Conservation (phyloP, 148 eudicot genomes). For the Oxyria digyna region DNA sequence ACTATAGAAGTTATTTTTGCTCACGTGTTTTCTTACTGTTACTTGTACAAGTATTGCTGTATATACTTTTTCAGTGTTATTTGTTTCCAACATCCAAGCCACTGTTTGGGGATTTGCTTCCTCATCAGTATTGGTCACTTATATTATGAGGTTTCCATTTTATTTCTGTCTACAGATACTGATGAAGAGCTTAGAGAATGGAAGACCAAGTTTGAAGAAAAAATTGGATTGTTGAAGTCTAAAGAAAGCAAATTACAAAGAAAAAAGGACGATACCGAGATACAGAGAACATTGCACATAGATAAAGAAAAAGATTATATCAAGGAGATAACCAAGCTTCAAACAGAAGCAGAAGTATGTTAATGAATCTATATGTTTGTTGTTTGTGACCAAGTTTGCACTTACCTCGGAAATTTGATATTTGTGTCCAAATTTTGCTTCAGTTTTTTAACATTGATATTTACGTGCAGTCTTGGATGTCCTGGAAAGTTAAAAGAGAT, state of each 20-base stretch:
- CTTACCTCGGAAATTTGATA: not conserved
- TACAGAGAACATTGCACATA: slow-evolving; percentile 18
- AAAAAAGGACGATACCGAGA: slow-evolving; percentile 44
- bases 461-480: slow-evolving; percentile 42
- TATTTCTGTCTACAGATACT: slow-evolving; percentile 39
- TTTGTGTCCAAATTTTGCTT: not conserved
- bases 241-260: slow-evolving; percentile 48
- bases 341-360: slow-evolving; percentile 58
- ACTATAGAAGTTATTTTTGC: not conserved
- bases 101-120: not conserved
- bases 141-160: not conserved
- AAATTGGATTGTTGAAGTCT: slow-evolving; percentile 34
- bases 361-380: slow-evolving; percentile 2
- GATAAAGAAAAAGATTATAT: slow-evolving; percentile 19
- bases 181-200: slow-evolving; percentile 77
- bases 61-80: not conserved
- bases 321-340: slow-evolving; percentile 60
- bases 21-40: not conserved
- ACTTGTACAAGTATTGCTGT: not conserved
- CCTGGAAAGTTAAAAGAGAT: slow-evolving; percentile 66
- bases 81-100: not conserved
- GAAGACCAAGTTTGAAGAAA: slow-evolving; percentile 61
- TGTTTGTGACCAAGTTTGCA: not conserved
- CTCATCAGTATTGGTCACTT: not conserved
- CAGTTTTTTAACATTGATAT: slow-evolving; percentile 7